A percentile compares a stretch with the other conserved stretches of the same genome.
These are phyloP conservation scores for Cytospora piceicola DNA, from an alignment of 2,329 filamentous ascomycete species.

Conservation along the genomic window DNA sequence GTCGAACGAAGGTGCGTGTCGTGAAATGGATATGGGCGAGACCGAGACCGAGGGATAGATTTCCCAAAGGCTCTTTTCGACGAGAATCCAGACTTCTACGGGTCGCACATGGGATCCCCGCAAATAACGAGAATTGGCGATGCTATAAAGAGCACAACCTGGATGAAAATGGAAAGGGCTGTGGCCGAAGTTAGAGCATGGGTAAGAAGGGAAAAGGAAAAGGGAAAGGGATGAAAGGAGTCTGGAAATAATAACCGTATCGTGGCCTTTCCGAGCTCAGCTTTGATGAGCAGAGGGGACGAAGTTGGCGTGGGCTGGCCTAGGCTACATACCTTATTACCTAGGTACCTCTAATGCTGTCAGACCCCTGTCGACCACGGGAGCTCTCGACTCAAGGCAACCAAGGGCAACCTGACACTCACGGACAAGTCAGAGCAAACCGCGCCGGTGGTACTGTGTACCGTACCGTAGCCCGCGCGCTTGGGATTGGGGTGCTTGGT, in stretches of 20 bases:
- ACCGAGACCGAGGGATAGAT: conserved; percentile 1
- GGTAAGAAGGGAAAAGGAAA: conserved; percentile 10
- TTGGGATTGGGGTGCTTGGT: too few species aligned
- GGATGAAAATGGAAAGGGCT: conserved; percentile 13
- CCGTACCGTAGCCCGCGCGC: conserved; percentile 5
- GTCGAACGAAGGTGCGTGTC: conserved; percentile 16
- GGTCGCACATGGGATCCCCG: conserved; percentile 20
- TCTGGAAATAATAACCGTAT: conserved; percentile 22
- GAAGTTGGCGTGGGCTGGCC: background rate
- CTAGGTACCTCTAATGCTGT: background rate
- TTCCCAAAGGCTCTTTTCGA: conserved; percentile 17
- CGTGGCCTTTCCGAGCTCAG: conserved; percentile 28
- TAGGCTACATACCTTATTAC: too few species aligned
- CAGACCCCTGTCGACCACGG: conserved; percentile 1
- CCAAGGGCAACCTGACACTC: background rate
- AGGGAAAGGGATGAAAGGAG: conserved; percentile 26
- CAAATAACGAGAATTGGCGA: conserved; percentile 8
- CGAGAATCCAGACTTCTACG: conserved; percentile 21
- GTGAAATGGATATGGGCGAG: conserved; percentile 4
- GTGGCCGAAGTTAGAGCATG: conserved; percentile 27
- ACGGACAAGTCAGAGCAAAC: conserved; percentile 5
- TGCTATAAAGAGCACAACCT: conserved; percentile 11
- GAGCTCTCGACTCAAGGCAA: background rate
- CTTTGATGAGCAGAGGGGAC: conserved; percentile 14
- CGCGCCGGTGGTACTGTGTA: conserved; percentile 6